These are phyloP conservation scores for Bacidia rubella DNA, from an alignment of 495 filamentous ascomycete species.

Conservation along the genomic window DNA sequence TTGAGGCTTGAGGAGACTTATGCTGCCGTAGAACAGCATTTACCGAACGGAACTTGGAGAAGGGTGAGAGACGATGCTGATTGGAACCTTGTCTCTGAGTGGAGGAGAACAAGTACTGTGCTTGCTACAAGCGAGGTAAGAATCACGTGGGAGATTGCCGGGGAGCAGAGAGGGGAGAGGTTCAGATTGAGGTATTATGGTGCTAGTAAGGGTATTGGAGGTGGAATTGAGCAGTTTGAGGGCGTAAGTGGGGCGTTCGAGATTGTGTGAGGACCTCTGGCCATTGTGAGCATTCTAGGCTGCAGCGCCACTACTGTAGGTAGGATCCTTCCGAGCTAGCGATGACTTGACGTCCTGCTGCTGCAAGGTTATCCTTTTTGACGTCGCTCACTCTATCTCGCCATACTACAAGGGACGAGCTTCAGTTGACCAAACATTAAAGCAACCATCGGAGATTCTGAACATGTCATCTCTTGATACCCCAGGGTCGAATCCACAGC, in stretches of 20 bases:
- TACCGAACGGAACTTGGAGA: constrained; percentile 42
- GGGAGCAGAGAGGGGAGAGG: constrained; percentile 44
- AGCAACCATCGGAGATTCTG: no score
- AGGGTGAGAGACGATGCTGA: constrained; percentile 59
- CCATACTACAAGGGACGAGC: no score
- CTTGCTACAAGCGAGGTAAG: constrained; percentile 68
- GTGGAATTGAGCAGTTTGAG: constrained; percentile 61
- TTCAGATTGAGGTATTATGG: constrained; percentile 83
- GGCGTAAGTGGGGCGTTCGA: constrained; percentile 57
- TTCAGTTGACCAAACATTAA: no score
- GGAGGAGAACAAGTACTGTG: constrained; percentile 59
- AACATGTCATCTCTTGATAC: no score
- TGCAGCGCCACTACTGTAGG: no score
- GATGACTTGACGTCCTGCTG: no score
- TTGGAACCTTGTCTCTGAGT: constrained; percentile 68
- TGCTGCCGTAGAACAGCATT: constrained; percentile 60
- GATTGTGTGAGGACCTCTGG: constrained; percentile 21
- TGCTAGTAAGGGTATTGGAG: constrained; percentile 54
- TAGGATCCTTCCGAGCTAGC: no score
- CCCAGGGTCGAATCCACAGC: no score
- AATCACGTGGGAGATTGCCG: constrained; percentile 67
- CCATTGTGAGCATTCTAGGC: no score
- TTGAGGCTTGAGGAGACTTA: constrained; percentile 67
- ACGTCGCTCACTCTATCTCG: no score
- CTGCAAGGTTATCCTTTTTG: no score